These are phyloP conservation scores for Chaetothyriales sp. DNA, from an alignment of 2,329 filamentous ascomycete genomes.

Conservation along the genomic window DNA sequence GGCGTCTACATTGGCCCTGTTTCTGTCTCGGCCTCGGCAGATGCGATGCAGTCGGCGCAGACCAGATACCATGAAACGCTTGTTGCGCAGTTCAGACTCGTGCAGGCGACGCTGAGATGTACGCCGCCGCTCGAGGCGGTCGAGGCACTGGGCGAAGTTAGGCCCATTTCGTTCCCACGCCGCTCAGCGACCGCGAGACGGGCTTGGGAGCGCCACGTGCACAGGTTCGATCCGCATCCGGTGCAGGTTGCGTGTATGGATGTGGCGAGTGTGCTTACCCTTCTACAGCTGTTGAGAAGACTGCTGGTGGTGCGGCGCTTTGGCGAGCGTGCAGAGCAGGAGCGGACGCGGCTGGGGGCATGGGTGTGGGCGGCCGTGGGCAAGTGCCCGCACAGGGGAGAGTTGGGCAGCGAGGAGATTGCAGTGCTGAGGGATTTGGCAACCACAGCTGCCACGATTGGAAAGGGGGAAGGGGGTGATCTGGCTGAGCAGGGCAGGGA, in stretches of 20 bases:
- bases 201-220: conserved; percentile 39
- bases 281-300: conserved; percentile 47
- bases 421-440: conserved; percentile 66
- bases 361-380: conserved; percentile 82
- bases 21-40: conserved; percentile 20
- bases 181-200: conserved; percentile 40
- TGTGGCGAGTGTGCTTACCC: conserved; percentile 50
- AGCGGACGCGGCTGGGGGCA: conserved; percentile 41
- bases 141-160: conserved; percentile 39
- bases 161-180: conserved; percentile 40
- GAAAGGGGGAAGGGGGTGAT: conserved; percentile 8
- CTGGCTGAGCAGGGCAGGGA: conserved; percentile 5
- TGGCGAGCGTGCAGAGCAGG: neutral
- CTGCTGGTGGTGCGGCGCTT: conserved; percentile 42
- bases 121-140: conserved; percentile 41
- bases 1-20: conserved; percentile 58
- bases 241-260: conserved; percentile 39
- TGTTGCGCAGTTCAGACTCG: conserved; percentile 47
- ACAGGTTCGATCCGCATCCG: conserved; percentile 33
- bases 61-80: conserved; percentile 56
- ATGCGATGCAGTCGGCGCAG: conserved; percentile 22
- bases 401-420: conserved; percentile 62
- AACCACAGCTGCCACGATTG: conserved; percentile 50
- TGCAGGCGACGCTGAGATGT: conserved; percentile 49
- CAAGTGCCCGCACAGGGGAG: conserved; percentile 57